Evolutionary conservation across 768 basidiomycete genomes (phyloP), one percentile per base, ranked within the genome.

Genomic region (Tulasnella sp.): DNA sequence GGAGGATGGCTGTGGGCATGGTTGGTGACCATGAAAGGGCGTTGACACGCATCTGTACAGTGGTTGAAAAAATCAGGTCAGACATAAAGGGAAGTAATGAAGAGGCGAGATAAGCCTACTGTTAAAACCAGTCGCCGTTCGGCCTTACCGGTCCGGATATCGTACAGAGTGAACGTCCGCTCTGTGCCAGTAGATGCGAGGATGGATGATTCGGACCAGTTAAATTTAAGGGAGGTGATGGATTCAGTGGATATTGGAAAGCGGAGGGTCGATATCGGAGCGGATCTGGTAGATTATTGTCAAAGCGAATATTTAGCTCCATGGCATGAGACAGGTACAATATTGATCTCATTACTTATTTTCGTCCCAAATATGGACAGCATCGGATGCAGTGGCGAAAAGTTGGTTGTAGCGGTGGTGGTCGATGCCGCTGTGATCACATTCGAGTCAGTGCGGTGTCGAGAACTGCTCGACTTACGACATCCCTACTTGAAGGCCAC

Each of bases 311-410:
- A 43, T 10, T 48, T 21, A 53, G 62, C 31, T 58, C 43, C n/a
- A 46, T 38, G 27, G 19, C 43, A 31, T n/a, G n/a, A n/a, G n/a
- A n/a, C n/a, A n/a, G n/a, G n/a, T n/a, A n/a, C n/a, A n/a, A n/a
- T n/a, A n/a, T n/a, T n/a, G n/a, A n/a, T n/a, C n/a, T n/a, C n/a
- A n/a, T n/a, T n/a, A 91, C 88, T 91, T 91, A 38, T 85, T 93
- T 71, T 97, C 92, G 65, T 99, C 96, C 96, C 96, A 99, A 64
- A 99, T 78, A 69, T 98, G 94, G 5, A 99, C 92, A 49, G 80
- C 78, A 65, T 85, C 90, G 0, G 92, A 94, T 1, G 92, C 92
- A 0, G 94, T 93, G 0, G 92, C 94, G 65, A 99, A 99, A 3
- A 92, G 70, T n/a, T 85, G 76, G 60, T 93, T 87, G 34, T 81